Percentiles rank a stretch among this genome's conserved stretches.
Evolutionary conservation across 768 basidiomycete genomes (phyloP).

Genomic region (Hypsizygus marmoreus): DNA sequence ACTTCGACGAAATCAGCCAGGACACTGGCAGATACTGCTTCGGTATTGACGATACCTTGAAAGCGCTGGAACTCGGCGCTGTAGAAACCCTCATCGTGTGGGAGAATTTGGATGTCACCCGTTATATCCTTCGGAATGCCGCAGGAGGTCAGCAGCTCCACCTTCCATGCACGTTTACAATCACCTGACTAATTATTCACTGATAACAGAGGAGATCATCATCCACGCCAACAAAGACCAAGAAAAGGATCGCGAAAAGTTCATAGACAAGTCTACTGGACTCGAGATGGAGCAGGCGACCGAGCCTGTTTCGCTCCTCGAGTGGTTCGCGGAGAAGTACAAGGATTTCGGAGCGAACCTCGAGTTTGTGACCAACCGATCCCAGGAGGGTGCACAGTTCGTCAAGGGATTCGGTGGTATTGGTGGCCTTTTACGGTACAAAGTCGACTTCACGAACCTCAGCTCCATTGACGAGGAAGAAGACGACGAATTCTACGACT

Average conservation of each 20-base stretch:
- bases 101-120: slow-evolving; percentile 94
- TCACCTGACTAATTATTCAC: slow-evolving; percentile 1
- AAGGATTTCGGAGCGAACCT: slow-evolving; percentile 95
- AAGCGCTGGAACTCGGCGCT: slow-evolving; percentile 93
- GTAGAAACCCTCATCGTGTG: slow-evolving; percentile 98
- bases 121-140: slow-evolving; percentile 88
- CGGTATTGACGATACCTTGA: slow-evolving; percentile 95
- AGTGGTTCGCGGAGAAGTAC: slow-evolving; percentile 99
- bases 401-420: slow-evolving; percentile 99
- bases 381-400: slow-evolving; percentile 97
- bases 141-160: slow-evolving; percentile 65
- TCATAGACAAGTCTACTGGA: slow-evolving; percentile 92
- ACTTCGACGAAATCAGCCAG: slow-evolving; percentile 99
- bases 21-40: slow-evolving; percentile 97
- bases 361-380: slow-evolving; percentile 94
- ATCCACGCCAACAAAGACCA: slow-evolving; percentile 79
- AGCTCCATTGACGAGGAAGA: slow-evolving; percentile 77
- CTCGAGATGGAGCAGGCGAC: slow-evolving; percentile 89
- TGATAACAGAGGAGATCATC: slow-evolving; percentile 79
- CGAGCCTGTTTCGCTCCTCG: slow-evolving; percentile 87
- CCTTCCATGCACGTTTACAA: background rate
- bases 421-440: slow-evolving; percentile 93
- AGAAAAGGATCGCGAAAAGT: slow-evolving; percentile 93
- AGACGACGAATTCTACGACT: slow-evolving; percentile 84
- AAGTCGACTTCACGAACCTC: slow-evolving; percentile 92